Evolutionary conservation across 495 filamentous ascomycete species (phyloP).

Genomic region (Podospora pseudopauciseta): DNA sequence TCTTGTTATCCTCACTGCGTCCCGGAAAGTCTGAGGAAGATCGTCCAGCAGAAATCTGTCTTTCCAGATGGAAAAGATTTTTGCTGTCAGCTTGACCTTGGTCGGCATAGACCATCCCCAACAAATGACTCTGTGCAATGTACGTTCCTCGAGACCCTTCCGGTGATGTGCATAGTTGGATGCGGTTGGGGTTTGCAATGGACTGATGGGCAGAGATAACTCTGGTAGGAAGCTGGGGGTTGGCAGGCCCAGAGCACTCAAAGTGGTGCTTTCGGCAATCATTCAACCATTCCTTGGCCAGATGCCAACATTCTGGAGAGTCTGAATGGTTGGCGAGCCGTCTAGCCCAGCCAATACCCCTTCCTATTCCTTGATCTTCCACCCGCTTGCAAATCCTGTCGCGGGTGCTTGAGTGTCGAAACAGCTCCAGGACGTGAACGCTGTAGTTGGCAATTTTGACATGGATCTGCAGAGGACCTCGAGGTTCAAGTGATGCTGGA

Average conservation of each 20-base stretch:
- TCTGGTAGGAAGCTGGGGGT: not conserved
- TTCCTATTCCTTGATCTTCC: not conserved
- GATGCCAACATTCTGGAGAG: not conserved
- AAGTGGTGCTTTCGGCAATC: not conserved
- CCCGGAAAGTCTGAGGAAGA: slow-evolving; percentile 28
- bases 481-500: not conserved
- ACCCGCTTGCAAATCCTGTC: not conserved
- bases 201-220: not conserved
- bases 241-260: not conserved
- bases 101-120: not conserved
- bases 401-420: not conserved
- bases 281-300: not conserved
- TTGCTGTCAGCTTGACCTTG: not conserved
- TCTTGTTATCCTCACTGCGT: slow-evolving; percentile 25
- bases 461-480: not conserved
- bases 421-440: not conserved
- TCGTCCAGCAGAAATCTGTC: slow-evolving; percentile 9
- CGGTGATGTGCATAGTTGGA: not conserved
- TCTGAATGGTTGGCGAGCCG: not conserved
- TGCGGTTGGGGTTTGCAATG: not conserved
- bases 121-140: not conserved
- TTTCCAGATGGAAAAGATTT: not conserved
- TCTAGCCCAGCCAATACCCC: not conserved
- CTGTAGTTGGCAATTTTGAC: not conserved
- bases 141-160: not conserved